Evolutionary conservation across 1,139 yeast species (phyloP).

Genomic region (Lodderomyces jiufengensis): DNA sequence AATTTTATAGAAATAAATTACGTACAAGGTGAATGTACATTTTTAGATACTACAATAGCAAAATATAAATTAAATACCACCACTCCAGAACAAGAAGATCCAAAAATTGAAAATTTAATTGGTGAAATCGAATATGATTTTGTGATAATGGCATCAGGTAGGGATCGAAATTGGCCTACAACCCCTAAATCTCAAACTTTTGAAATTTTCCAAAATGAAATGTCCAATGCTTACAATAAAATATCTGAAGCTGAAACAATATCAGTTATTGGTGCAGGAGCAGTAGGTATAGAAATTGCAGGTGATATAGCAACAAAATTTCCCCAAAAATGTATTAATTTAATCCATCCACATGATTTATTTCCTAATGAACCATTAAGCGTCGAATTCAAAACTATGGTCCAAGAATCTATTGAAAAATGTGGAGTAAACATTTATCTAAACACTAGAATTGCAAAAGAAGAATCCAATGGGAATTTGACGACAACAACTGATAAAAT

Average conservation of each 20-base stretch:
- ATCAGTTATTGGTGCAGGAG: conserved; percentile 47
- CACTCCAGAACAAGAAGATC: conserved; percentile 2
- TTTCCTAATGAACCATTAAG: conserved; percentile 43
- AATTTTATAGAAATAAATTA: conserved; percentile 21
- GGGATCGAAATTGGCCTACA: conserved; percentile 53
- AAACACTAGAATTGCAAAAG: conserved; percentile 26
- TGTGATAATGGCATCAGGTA: conserved; percentile 47
- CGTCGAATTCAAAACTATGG: conserved; percentile 26
- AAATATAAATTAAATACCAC: conserved; percentile 3
- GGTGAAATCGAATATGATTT: conserved; percentile 44
- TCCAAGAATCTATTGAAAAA: conserved; percentile 23
- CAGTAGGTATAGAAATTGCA: conserved; percentile 49
- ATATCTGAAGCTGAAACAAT: conserved; percentile 23
- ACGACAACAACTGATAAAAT: conserved; percentile 22
- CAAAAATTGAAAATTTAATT: no score
- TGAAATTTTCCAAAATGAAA: conserved; percentile 29
- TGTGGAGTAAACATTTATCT: conserved; percentile 20
- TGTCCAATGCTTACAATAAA: conserved; percentile 26
- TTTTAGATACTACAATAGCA: conserved; percentile 19
- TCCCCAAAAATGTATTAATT: conserved; percentile 33
- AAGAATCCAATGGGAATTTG: conserved; percentile 22
- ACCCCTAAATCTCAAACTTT: conserved; percentile 39
- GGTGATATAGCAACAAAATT: conserved; percentile 40
- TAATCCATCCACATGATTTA: conserved; percentile 37
- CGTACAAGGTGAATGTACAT: conserved; percentile 40